These are phyloP conservation scores for Medicago arabica DNA, from an alignment of 306 rosid genomes.

Conservation along the genomic window DNA sequence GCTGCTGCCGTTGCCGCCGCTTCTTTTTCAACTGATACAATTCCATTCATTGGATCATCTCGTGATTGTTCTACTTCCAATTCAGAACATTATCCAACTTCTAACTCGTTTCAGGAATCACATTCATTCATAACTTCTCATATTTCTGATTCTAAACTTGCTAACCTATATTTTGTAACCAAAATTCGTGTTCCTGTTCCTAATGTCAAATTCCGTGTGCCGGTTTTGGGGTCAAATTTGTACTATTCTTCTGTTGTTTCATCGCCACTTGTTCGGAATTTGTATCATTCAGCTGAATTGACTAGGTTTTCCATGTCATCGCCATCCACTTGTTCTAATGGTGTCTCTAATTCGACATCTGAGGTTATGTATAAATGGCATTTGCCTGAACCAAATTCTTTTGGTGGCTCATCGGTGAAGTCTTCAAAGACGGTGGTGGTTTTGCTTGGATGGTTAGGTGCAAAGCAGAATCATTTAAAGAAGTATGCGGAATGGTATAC, in stretches of 20 bases:
- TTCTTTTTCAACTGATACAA: conserved; percentile 72
- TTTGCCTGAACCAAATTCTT: conserved; percentile 70
- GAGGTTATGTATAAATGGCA: conserved; percentile 92
- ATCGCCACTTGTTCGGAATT: conserved; percentile 53
- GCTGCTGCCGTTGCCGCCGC: conserved; percentile 83
- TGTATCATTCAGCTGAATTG: conserved; percentile 74
- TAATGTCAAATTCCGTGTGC: conserved; percentile 53
- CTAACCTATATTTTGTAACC: conserved; percentile 57
- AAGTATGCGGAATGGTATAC: conserved; percentile 96
- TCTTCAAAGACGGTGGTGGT: conserved; percentile 84
- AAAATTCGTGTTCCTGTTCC: conserved; percentile 72
- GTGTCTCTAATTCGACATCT: conserved; percentile 45
- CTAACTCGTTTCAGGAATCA: conserved; percentile 43
- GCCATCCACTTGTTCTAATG: conserved; percentile 35
- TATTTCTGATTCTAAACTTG: conserved; percentile 68
- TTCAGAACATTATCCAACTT: conserved; percentile 36
- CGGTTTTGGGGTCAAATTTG: conserved; percentile 44
- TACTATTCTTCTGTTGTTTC: conserved; percentile 53
- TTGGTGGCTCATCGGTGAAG: conserved; percentile 56
- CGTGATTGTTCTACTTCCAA: conserved; percentile 55
- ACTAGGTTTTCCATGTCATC: conserved; percentile 49
- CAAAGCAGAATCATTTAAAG: conserved; percentile 90
- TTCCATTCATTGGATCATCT: conserved; percentile 53
- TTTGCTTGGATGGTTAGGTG: conserved; percentile 96
- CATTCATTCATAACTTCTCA: conserved; percentile 55